These are phyloP conservation scores for Calocera cornea DNA, from an alignment of 768 basidiomycete species.

Conservation along the genomic window DNA sequence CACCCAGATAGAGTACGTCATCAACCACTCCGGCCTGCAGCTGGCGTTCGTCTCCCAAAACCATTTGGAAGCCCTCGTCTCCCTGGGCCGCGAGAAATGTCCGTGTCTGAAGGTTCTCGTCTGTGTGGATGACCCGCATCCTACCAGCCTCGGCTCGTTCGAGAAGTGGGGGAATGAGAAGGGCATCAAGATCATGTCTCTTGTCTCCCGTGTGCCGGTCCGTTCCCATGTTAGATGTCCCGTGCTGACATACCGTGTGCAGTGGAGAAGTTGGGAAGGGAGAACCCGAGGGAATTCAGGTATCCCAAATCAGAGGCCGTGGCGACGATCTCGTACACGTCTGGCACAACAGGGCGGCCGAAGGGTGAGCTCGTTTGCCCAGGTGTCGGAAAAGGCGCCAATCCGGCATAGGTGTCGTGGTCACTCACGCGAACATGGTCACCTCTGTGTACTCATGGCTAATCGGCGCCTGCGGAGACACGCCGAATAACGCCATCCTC, in stretches of 20 bases:
- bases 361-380: conserved; percentile 36
- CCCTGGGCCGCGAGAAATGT: conserved; percentile 40
- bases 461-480: conserved; percentile 28
- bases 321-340: conserved; percentile 81
- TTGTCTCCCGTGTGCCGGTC: not conserved
- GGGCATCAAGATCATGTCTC: conserved; percentile 47
- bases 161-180: conserved; percentile 53
- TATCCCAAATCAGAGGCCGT: conserved; percentile 43
- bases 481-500: conserved; percentile 35
- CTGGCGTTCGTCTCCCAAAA: conserved; percentile 60
- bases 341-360: conserved; percentile 71
- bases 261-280: conserved; percentile 69
- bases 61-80: conserved; percentile 66
- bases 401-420: conserved; percentile 36
- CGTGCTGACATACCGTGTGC: not conserved
- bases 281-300: conserved; percentile 45
- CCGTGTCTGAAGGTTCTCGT: conserved; percentile 64
- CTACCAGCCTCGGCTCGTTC: conserved; percentile 37
- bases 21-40: conserved; percentile 69
- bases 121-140: conserved; percentile 49
- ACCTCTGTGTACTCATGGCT: conserved; percentile 45
- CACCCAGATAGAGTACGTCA: conserved; percentile 32
- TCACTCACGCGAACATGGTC: conserved; percentile 59
- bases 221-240: not conserved
- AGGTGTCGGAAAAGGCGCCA: not conserved